Base-by-base conservation (phyloP, 495 filamentous ascomycete species). In the Physcia stellaris region DNA sequence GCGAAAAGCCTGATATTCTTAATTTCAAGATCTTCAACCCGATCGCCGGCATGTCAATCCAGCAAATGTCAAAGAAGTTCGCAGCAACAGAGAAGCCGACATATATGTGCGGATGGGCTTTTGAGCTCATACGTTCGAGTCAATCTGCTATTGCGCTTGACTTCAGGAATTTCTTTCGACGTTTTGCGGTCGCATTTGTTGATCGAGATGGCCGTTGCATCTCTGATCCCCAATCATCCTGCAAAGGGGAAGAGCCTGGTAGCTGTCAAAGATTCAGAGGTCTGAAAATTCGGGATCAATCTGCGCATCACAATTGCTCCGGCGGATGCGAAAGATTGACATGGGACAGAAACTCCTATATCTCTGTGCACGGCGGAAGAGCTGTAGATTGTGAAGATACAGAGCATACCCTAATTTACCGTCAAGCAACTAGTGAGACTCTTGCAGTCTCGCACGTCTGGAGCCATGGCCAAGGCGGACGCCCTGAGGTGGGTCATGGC, bases 381-480 rank as follows among this genome's bases (percentile, higher is more conserved):
- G 43, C 36, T 2, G 36, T 45, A 4, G 29, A 5, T 10, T 13
- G 16, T 12, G 23, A 33, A n/a, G 32, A 15, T 19, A 35, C 28
- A 43, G 37, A 30, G 1, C 21, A 12, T 10, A 1, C 18, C 6
- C 29, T 45, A 10, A 27, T 2, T 6, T 50, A 50, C 32, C 33
- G 48, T 17, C 10, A 35, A 30, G 48, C 41, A 24, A 24, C 45
- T 1, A 24, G 6, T 3, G 11, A 28, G 11, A 48, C 45, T 11
- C 31, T 55, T 12, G 43, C 53, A 2, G 40, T 56, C n/a, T 52
- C 45, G 21, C 52, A 56, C 38, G 53, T 55, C 2, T 56, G 52
- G 52, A 50, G 45, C n/a, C 53, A 56, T 43, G 46, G 52, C 18
- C 39, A 53, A 51, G 48, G 47, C 2, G 47, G 50, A 18, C 28